A percentile compares a stretch with the other conserved stretches of the same genome.
Evolutionary conservation across 176 grass and related monocot genomes (phyloP).

Genomic region (Alopecurus myosuroides): DNA sequence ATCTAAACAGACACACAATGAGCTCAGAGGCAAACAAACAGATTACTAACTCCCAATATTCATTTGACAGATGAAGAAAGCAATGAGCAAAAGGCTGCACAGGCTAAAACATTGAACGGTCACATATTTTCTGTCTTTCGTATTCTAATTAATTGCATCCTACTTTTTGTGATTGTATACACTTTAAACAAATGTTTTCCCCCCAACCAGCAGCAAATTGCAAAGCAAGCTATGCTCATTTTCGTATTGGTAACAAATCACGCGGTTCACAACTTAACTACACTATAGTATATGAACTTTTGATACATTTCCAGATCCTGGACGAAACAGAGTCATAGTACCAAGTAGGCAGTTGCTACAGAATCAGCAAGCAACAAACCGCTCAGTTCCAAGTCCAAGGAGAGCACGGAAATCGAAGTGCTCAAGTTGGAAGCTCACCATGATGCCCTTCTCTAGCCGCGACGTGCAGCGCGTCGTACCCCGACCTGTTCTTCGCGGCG

Average conservation of each 20-base stretch:
- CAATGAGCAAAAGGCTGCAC: background rate
- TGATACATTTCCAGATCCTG: conserved; percentile 12
- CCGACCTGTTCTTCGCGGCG: conserved; percentile 61
- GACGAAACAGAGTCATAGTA: background rate
- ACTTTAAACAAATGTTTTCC: background rate
- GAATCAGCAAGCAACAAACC: background rate
- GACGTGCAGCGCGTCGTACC: conserved; percentile 79
- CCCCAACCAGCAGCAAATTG: background rate
- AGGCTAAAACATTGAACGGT: background rate
- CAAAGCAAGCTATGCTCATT: background rate
- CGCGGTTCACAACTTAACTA: background rate
- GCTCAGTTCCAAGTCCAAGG: background rate
- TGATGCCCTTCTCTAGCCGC: conserved; percentile 67
- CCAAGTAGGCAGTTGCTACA: background rate
- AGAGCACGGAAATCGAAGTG: background rate
- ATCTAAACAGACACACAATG: background rate
- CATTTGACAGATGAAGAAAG: background rate
- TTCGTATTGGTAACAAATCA: background rate
- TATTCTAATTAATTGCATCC: background rate
- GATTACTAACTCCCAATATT: background rate
- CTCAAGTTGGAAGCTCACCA: conserved; percentile 35
- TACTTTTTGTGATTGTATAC: background rate
- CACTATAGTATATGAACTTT: background rate
- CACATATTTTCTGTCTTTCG: background rate
- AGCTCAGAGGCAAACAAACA: background rate